phyloP scores from a whole-genome alignment of 2,329 filamentous ascomycete genomes.

The Zasmidium angulare region DNA sequence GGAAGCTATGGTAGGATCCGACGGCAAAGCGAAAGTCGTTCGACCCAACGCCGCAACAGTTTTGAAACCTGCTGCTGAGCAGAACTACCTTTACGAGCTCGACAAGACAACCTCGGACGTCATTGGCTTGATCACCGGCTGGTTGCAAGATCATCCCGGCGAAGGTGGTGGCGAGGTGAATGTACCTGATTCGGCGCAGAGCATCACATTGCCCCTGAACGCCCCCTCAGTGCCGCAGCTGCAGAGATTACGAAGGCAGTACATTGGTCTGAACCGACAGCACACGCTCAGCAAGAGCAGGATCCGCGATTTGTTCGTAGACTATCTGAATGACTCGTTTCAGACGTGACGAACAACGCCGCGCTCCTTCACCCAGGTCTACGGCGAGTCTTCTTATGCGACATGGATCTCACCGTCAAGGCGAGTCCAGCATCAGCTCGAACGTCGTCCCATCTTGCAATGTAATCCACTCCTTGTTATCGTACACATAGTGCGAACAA shows the following conservation, averaged over 20 bases:
- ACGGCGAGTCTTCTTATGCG: no score
- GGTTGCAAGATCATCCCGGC: constrained; percentile 62
- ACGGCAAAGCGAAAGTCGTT: constrained; percentile 65
- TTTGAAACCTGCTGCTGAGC: constrained; percentile 60
- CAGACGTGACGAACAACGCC: constrained; percentile 27
- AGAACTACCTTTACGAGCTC: constrained; percentile 76
- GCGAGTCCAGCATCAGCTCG: neutral
- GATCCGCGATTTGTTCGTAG: constrained; percentile 41
- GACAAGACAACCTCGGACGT: constrained; percentile 78
- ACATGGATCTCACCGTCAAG: no score
- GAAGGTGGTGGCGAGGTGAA: constrained; percentile 62
- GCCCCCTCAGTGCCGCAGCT: constrained; percentile 68
- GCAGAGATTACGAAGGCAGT: constrained; percentile 75
- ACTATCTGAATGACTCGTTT: constrained; percentile 44
- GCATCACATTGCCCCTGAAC: constrained; percentile 67
- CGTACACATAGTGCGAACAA: neutral
- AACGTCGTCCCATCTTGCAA: neutral
- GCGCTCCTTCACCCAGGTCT: no score
- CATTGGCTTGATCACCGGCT: constrained; percentile 67
- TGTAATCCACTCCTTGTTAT: neutral
- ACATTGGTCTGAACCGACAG: constrained; percentile 72
- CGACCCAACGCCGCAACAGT: constrained; percentile 75
- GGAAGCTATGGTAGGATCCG: constrained; percentile 64
- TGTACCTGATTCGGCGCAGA: constrained; percentile 51
- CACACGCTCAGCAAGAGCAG: constrained; percentile 47